Percentiles rank a stretch among this genome's conserved stretches.
Conservation (phyloP, 2,329 filamentous ascomycete genomes). For the Parascedosporium putredinis region DNA sequence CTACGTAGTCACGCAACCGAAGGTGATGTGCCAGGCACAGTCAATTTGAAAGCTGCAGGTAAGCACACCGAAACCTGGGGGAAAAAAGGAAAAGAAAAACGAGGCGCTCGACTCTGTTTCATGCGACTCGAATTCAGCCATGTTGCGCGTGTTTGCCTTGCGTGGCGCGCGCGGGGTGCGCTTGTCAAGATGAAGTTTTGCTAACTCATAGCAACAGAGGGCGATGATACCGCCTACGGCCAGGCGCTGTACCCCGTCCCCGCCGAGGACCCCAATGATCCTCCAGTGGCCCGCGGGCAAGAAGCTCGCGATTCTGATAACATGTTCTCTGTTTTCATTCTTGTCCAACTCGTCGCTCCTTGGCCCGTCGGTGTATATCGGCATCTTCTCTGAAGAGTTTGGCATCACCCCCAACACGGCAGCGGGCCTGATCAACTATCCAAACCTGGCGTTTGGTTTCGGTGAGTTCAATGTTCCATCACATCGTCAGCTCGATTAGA, state of each 20-base stretch:
- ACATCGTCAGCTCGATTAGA: too few species aligned
- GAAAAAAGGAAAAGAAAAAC: too few species aligned
- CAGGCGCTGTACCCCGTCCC: conserved; percentile 52
- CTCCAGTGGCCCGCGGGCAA: conserved; percentile 47
- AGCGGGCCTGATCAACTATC: conserved; percentile 47
- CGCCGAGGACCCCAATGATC: conserved; percentile 50
- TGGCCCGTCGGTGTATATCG: conserved; percentile 48
- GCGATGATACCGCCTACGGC: conserved; percentile 48
- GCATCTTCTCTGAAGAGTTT: conserved; percentile 41
- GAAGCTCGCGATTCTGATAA: conserved; percentile 44
- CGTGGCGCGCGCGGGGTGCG: too few species aligned
- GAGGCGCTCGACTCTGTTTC: too few species aligned
- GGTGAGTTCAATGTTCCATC: conserved; percentile 26
- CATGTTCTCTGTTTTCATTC: conserved; percentile 17
- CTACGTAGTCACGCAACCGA: conserved; percentile 40
- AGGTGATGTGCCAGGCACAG: conserved; percentile 44
- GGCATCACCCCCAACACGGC: conserved; percentile 37
- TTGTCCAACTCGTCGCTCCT: conserved; percentile 29
- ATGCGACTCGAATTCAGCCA: too few species aligned
- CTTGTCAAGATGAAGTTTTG: too few species aligned
- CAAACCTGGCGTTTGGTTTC: conserved; percentile 50
- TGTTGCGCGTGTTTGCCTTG: too few species aligned
- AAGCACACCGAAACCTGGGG: conserved; percentile 9
- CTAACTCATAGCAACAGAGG: too few species aligned
- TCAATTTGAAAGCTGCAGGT: conserved; percentile 33